These are phyloP conservation scores for Yarrowia deformans DNA, from an alignment of 805 yeast species.

Conservation along the genomic window DNA sequence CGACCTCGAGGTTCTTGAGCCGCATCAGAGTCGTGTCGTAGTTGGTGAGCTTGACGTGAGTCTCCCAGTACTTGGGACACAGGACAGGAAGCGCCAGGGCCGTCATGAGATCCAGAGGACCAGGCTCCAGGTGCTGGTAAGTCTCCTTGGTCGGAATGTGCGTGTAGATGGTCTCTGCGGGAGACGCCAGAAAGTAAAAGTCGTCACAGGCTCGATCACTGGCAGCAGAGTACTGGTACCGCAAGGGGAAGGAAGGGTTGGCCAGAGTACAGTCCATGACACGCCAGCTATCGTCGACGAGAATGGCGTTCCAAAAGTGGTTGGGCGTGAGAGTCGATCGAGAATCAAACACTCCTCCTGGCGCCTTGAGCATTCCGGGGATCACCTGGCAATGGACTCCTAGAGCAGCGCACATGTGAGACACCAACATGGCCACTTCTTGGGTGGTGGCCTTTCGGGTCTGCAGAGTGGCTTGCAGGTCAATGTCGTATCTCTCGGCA, in stretches of 20 bases:
- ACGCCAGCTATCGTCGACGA: constrained; percentile 78
- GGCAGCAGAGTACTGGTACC: constrained; percentile 54
- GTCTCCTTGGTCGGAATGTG: constrained; percentile 83
- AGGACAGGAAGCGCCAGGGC: constrained; percentile 84
- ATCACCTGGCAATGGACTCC: constrained; percentile 79
- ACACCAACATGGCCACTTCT: constrained; percentile 79
- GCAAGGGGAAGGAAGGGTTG: constrained; percentile 61
- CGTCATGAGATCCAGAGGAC: constrained; percentile 73
- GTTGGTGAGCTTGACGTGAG: constrained; percentile 64
- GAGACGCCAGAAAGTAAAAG: constrained; percentile 80
- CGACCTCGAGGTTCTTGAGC: constrained; percentile 75
- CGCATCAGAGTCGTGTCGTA: constrained; percentile 80
- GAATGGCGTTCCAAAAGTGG: constrained; percentile 88
- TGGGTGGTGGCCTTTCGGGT: constrained; percentile 66
- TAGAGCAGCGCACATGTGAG: constrained; percentile 71
- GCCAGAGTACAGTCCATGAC: constrained; percentile 77
- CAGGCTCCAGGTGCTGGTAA: constrained; percentile 84
- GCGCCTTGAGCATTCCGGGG: constrained; percentile 82
- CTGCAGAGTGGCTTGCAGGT: constrained; percentile 48
- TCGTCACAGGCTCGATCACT: constrained; percentile 54
- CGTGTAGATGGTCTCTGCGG: constrained; percentile 76
- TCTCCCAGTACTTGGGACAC: constrained; percentile 78
- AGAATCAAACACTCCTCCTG: constrained; percentile 62
- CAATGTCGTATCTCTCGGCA: constrained; percentile 44
- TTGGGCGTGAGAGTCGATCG: constrained; percentile 59